These are phyloP conservation scores for Periconia macrospinosa DNA, from an alignment of 2,329 filamentous ascomycete genomes.

Conservation along the genomic window DNA sequence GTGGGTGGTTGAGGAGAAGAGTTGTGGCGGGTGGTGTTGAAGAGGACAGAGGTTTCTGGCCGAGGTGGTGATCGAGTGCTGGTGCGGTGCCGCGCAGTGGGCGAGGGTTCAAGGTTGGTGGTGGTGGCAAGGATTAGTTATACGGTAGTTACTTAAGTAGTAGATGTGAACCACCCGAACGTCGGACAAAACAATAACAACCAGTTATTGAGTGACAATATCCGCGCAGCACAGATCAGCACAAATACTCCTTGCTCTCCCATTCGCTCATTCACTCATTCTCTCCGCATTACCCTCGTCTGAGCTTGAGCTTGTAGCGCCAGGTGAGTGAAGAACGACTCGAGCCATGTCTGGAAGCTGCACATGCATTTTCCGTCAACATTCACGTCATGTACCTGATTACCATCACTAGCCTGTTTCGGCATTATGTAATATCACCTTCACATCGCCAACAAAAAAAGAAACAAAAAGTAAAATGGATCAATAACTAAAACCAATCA, in stretches of 20 bases:
- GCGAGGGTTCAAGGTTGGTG: neutral
- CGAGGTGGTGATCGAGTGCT: neutral
- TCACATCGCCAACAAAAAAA: neutral
- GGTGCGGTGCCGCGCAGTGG: neutral
- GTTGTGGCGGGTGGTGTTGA: neutral
- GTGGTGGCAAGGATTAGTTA: conserved; percentile 25
- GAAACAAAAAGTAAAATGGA: too few species aligned
- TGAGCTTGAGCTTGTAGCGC: too few species aligned
- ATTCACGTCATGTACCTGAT: neutral
- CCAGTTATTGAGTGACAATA: neutral
- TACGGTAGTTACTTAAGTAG: too few species aligned
- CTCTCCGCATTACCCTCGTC: too few species aligned
- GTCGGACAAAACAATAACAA: neutral
- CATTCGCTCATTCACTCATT: too few species aligned
- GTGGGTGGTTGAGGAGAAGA: neutral
- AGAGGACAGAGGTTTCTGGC: neutral
- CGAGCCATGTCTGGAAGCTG: too few species aligned
- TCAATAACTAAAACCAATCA: too few species aligned
- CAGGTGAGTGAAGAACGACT: too few species aligned
- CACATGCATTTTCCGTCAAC: neutral
- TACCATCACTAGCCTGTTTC: neutral
- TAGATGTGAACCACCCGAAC: too few species aligned
- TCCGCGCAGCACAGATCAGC: neutral
- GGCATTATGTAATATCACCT: neutral
- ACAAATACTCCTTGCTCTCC: too few species aligned